Conservation (phyloP, 2,329 filamentous ascomycete genomes). For the Aspergillus novofumigatus region DNA sequence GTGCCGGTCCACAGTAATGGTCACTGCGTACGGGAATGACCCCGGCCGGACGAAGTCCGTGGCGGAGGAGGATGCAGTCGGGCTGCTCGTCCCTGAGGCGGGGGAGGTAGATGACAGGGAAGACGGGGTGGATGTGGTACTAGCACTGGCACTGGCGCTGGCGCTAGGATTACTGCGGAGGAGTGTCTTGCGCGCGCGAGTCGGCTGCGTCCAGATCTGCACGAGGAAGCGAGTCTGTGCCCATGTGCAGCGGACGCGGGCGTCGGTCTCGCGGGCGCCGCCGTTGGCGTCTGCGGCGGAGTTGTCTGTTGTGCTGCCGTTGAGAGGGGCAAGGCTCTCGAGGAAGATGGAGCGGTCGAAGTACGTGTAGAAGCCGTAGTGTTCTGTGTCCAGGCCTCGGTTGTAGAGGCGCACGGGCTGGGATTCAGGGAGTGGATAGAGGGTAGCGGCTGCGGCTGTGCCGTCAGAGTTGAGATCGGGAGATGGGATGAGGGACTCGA, state of each 20-base stretch:
- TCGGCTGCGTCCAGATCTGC: constrained; percentile 58
- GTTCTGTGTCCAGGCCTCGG: constrained; percentile 72
- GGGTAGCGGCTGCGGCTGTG: constrained; percentile 64
- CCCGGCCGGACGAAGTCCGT: constrained; percentile 50
- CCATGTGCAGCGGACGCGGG: constrained; percentile 54
- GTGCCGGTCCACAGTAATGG: constrained; percentile 57
- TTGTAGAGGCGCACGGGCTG: constrained; percentile 86
- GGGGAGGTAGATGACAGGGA: constrained; percentile 16
- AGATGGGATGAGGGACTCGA: constrained; percentile 57
- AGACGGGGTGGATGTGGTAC: constrained; percentile 10
- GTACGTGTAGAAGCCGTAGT: constrained; percentile 93
- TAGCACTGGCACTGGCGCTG: constrained; percentile 1
- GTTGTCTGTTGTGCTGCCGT: constrained; percentile 36
- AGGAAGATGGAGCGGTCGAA: constrained; percentile 85
- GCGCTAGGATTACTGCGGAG: constrained; percentile 12
- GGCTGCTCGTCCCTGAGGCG: background rate
- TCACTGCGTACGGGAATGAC: constrained; percentile 59
- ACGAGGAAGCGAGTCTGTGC: constrained; percentile 58
- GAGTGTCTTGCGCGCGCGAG: constrained; percentile 26
- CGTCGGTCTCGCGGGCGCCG: constrained; percentile 44
- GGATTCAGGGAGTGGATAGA: constrained; percentile 63
- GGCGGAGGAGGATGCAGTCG: constrained; percentile 27
- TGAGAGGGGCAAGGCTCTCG: constrained; percentile 52
- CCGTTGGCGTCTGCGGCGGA: constrained; percentile 47
- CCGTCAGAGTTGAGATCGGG: constrained; percentile 64